phyloP scores from a whole-genome alignment of 345 rosid genomes.

The Populus ilicifolia region DNA sequence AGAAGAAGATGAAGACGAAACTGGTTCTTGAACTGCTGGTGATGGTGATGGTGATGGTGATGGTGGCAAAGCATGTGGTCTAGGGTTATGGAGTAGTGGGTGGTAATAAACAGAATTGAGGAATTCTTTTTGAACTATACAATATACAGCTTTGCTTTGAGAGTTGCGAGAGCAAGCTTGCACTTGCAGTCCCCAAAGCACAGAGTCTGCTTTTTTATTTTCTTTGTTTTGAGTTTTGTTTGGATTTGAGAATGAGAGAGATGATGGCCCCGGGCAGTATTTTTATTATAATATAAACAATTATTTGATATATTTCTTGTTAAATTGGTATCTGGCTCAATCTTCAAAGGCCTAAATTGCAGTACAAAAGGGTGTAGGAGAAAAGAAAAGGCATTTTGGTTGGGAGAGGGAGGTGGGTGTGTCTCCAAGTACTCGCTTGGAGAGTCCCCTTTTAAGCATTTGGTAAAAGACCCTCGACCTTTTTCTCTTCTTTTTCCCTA shows the following conservation, averaged over 20 bases:
- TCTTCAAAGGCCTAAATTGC: not conserved
- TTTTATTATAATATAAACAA: not conserved
- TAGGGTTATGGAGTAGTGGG: slow-evolving; percentile 34
- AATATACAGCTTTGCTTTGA: slow-evolving; percentile 36
- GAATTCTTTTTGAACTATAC: slow-evolving; percentile 25
- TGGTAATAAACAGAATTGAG: slow-evolving; percentile 31
- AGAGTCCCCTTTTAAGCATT: not conserved
- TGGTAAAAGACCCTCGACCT: not conserved
- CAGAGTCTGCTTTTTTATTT: slow-evolving; percentile 14
- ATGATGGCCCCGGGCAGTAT: not conserved
- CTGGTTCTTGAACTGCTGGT: not conserved
- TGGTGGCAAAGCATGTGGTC: slow-evolving; percentile 38
- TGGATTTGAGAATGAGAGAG: slow-evolving; percentile 14
- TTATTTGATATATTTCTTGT: not conserved
- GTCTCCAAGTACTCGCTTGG: too few relatives aligned
- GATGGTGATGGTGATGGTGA: slow-evolving; percentile 6
- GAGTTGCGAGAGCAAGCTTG: slow-evolving; percentile 51
- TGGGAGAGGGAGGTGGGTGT: not conserved
- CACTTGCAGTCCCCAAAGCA: slow-evolving; percentile 51
- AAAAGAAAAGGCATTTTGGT: not conserved
- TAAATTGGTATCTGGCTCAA: not conserved
- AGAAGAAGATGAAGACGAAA: slow-evolving; percentile 1
- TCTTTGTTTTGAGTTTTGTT: slow-evolving; percentile 23
- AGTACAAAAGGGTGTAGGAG: not conserved
- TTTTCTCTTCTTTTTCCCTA: not conserved